A percentile compares a stretch with the other conserved stretches of the same genome.
Evolutionary conservation across 164 flowering plant genomes (phyloP).

Genomic region (Nymphaea thermarum): DNA sequence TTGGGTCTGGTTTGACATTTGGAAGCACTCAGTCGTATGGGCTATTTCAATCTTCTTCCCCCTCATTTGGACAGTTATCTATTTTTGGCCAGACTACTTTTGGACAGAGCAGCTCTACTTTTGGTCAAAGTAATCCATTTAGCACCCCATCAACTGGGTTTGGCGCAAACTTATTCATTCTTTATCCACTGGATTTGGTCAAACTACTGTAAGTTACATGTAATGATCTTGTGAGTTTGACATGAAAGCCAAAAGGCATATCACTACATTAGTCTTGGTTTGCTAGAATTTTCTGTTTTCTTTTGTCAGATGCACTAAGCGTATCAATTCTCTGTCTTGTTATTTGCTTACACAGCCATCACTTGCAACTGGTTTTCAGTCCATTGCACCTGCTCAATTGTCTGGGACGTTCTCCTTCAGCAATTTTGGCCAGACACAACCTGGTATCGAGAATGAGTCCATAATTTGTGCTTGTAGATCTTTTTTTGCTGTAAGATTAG

Average conservation of each 20-base stretch:
- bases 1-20: slow-evolving; percentile 31
- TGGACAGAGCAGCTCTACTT: slow-evolving; percentile 6
- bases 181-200: slow-evolving; percentile 44
- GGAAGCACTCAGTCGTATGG: slow-evolving; percentile 64
- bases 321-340: no score
- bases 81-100: slow-evolving; percentile 19
- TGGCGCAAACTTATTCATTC: slow-evolving; percentile 41
- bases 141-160: slow-evolving; percentile 51
- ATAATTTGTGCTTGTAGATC: no score
- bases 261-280: no score
- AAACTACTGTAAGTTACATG: slow-evolving; percentile 43
- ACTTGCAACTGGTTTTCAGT: slow-evolving; percentile 42
- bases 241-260: no score
- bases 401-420: slow-evolving; percentile 33
- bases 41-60: slow-evolving; percentile 48
- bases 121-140: slow-evolving; percentile 37
- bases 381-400: slow-evolving; percentile 31
- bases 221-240: no score
- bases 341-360: slow-evolving; percentile 28
- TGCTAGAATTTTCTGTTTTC: no score
- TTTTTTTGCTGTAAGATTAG: neutral
- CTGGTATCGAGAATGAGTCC: slow-evolving; percentile 23
- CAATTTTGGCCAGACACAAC: slow-evolving; percentile 54
- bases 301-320: no score
- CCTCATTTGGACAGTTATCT: slow-evolving; percentile 48